phyloP scores from a whole-genome alignment of 2,329 filamentous ascomycete genomes.

The Apiospora phragmitis region DNA sequence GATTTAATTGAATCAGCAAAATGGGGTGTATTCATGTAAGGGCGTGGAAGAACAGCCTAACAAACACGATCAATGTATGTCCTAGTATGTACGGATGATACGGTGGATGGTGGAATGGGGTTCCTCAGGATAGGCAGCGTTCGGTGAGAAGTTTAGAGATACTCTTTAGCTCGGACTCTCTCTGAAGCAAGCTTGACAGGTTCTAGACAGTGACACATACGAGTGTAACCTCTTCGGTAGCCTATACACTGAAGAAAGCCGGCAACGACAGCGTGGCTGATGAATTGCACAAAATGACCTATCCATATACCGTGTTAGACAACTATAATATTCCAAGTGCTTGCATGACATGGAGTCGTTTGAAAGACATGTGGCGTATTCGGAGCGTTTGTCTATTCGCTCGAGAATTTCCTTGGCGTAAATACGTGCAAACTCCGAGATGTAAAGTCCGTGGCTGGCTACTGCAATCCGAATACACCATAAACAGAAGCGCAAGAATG shows the following conservation, averaged over 20 bases:
- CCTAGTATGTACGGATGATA: too few species aligned
- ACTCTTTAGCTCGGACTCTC: too few species aligned
- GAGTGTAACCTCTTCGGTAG: not conserved
- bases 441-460: not conserved
- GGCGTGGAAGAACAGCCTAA: not conserved
- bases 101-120: not conserved
- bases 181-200: not conserved
- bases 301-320: not conserved
- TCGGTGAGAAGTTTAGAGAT: not conserved
- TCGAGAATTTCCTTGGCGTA: not conserved
- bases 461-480: not conserved
- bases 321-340: too few species aligned
- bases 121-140: not conserved
- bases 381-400: not conserved
- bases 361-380: not conserved
- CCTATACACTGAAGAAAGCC: too few species aligned
- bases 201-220: too few species aligned
- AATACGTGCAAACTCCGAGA: slow-evolving; percentile 1
- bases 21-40: not conserved
- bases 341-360: too few species aligned
- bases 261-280: too few species aligned
- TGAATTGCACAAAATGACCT: not conserved
- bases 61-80: too few species aligned
- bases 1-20: not conserved
- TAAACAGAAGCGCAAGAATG: not conserved